phyloP scores from a whole-genome alignment of 139 green algal species.

The Diplosphaera chodatii region DNA sequence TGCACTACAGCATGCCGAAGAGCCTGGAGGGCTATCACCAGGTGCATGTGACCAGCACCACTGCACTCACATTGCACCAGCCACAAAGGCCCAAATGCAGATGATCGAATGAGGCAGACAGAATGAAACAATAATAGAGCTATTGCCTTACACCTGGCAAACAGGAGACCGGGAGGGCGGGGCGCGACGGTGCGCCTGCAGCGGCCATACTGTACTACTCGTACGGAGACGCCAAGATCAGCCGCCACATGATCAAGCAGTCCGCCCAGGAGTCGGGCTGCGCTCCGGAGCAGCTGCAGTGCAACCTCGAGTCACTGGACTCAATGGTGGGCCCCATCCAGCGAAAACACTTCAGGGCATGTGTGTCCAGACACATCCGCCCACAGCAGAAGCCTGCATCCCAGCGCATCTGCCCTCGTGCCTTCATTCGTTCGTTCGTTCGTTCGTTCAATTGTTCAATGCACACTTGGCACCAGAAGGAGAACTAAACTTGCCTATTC shows the following conservation, averaged over 20 bases:
- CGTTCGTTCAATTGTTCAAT: no score
- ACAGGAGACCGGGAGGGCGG: slow-evolving; percentile 77
- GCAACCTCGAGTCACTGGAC: slow-evolving; percentile 76
- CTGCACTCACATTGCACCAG: not conserved
- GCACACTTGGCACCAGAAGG: no score
- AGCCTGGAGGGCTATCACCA: slow-evolving; percentile 83
- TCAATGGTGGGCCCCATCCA: slow-evolving; percentile 53
- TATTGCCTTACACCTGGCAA: not conserved
- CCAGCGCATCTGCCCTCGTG: no score
- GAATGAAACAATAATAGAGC: no score
- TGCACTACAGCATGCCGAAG: slow-evolving; percentile 87
- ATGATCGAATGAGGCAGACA: no score
- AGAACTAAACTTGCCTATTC: no score
- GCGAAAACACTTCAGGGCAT: not conserved
- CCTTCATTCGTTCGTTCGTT: no score
- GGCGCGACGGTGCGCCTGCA: slow-evolving; percentile 62
- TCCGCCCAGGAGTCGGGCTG: slow-evolving; percentile 55
- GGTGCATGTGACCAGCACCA: slow-evolving; percentile 6
- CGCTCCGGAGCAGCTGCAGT: slow-evolving; percentile 32
- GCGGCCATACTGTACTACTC: slow-evolving; percentile 76
- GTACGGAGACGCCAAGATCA: slow-evolving; percentile 54
- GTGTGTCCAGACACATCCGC: no score
- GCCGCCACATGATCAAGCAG: slow-evolving; percentile 62
- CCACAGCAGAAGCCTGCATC: no score
- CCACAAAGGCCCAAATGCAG: not conserved